Evolutionary conservation across 352 stramenopile genomes (phyloP), one percentile per base, ranked within the genome.

Genomic region (Phytophthora parvispora): DNA sequence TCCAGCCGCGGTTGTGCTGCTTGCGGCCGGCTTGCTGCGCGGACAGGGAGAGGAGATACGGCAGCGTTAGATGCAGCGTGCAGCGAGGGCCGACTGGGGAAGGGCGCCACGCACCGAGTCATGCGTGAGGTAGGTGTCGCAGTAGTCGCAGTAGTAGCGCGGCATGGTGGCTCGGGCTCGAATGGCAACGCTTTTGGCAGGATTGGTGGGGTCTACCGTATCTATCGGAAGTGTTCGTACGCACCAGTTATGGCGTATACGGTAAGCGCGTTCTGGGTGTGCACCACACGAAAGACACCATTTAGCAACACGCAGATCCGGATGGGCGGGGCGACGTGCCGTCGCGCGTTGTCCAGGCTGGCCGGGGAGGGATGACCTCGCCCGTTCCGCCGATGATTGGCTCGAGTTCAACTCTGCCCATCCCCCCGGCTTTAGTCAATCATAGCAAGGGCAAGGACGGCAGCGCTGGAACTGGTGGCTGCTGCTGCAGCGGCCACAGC

Each of bases 141-240:
- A 98, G 78, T 98, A 98, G 78, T 98, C 93, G 78, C 93, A 98
- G 79, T 98, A 98, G 81, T 98, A 98, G 67, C 93, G 90, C 72
- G 92, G 92, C 92, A 98, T 98, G 18, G 52, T 64, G 29, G 51
- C 36, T 70, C 27, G 20, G 9, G 42, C 31, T 36, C n/a, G 32
- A 68, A 55, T 56, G 27, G 47, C 18, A 24, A 47, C 56, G 28
- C 47, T 59, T 65, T 20, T 56, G 57, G n/a, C 59, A 24, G 12
- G 6, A 31, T 6, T 51, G 25, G 57, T 65, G 63, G 65, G 22
- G 22, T n/a, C n/a, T n/a, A n/a, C n/a, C n/a, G n/a, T n/a, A n/a
- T n/a, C n/a, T n/a, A n/a, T n/a, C n/a, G n/a, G n/a, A n/a, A n/a
- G n/a, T n/a, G n/a, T n/a, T n/a, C n/a, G n/a, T n/a, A n/a, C n/a